Evolutionary conservation across 306 rosid species (phyloP).

Genomic region (Fragaria nilgerrensis): DNA sequence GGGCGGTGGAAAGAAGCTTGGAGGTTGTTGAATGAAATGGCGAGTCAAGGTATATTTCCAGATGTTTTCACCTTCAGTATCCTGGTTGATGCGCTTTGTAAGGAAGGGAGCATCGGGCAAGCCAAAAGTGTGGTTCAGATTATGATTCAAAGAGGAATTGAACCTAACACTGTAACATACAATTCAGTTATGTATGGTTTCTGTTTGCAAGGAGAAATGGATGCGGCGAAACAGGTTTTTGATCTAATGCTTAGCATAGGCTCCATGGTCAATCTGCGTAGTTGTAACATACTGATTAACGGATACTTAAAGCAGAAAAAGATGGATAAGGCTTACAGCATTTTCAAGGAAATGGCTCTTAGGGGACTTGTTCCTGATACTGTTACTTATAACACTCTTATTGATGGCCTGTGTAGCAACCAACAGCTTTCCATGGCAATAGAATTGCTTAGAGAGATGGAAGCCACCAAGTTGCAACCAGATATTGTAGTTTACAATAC

Average conservation of each 20-base stretch:
- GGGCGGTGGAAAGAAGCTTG: neutral
- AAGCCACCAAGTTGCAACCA: neutral
- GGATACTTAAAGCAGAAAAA: neutral
- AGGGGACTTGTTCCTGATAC: slow-evolving; percentile 2
- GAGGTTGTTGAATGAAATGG: neutral
- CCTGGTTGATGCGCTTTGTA: neutral
- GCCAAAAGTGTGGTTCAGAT: neutral
- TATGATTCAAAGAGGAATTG: slow-evolving; percentile 5
- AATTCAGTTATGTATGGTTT: neutral
- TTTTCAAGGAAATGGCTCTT: slow-evolving; percentile 6
- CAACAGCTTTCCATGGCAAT: neutral
- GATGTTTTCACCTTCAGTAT: neutral
- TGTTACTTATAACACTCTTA: slow-evolving; percentile 18
- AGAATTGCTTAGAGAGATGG: neutral
- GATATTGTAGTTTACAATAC: neutral
- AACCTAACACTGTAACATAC: neutral
- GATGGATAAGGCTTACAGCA: neutral
- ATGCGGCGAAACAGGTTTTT: neutral
- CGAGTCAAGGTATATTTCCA: neutral
- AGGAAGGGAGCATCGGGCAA: neutral
- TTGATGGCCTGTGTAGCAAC: neutral
- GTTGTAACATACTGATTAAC: neutral
- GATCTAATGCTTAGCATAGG: neutral
- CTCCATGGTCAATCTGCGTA: too few relatives aligned
- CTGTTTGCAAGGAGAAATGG: slow-evolving; percentile 4